Base-by-base conservation (phyloP, 192 early-diverging fungal species). In the Podila verticillata region DNA sequence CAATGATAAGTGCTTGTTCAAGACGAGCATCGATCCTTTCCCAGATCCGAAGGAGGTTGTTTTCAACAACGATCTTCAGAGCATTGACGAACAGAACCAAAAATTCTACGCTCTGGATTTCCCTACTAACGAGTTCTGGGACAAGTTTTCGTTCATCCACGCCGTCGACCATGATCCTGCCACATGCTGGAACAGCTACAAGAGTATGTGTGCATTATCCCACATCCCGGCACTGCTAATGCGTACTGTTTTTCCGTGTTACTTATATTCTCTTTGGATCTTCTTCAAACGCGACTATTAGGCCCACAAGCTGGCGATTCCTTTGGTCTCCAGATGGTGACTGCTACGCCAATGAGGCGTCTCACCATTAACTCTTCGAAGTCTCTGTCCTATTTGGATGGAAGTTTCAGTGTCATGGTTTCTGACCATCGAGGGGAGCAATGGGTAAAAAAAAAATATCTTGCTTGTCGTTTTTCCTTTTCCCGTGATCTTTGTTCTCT, bases 141-240 rank as follows among this genome's bases (percentile, higher is more conserved):
- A 72, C 29, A 57, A 80, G 20, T 70, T 77, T 70, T 73, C 84
- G 24, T 90, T 84, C 68, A 74, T 84, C 48, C 74, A 80, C 20
- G 88, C 87, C 26, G 88, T 90, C 2, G 88, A 90, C 61, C 61
- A 70, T 30, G 70, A 87, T 62, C 62, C 67, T 0, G 49, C 48
- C 8, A 88, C 88, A 29, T 88, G 87, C 51, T 90, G 88, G 88
- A 85, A 88, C 36, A 85, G 85, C 30, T 77, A 57, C 22, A 71
- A 69, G 19, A 39, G 63, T 48, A 29, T 0, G 36, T 54, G n/a
- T 1, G 1, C 7, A 2, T 54, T 24, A 4, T 24, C 2, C 3
- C 3, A 54, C 22, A 20, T 54, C 5, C 4, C 10, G 3, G 13
- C 17, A 44, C 0, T 44, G 15, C 39, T 44, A 3, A 44, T 4